phyloP scores from a whole-genome alignment of 257 asterid genomes.

The Lavandula angustifolia region DNA sequence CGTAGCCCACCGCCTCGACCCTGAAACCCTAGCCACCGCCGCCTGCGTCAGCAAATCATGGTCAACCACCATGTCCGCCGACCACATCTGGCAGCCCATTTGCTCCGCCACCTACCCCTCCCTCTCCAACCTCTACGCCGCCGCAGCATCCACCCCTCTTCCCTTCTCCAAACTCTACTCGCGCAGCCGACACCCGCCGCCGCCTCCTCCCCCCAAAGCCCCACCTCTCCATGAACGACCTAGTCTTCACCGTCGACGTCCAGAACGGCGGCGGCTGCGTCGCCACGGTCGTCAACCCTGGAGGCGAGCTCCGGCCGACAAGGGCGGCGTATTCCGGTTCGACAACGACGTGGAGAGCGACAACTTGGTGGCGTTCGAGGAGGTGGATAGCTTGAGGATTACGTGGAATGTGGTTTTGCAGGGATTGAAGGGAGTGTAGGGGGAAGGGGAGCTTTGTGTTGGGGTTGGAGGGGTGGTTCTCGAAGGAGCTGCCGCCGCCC shows the following conservation, averaged over 20 bases:
- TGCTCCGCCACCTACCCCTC: conserved; percentile 63
- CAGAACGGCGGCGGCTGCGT: conserved; percentile 27
- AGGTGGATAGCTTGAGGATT: conserved; percentile 42
- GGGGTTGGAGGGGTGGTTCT: conserved; percentile 88
- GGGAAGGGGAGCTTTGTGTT: conserved; percentile 68
- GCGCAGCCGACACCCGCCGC: conserved; percentile 50
- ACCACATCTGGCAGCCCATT: conserved; percentile 75
- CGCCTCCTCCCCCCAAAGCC: conserved; percentile 49
- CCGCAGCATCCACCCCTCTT: conserved; percentile 31
- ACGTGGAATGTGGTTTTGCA: conserved; percentile 70
- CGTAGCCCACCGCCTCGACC: conserved; percentile 57
- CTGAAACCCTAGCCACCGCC: conserved; percentile 60
- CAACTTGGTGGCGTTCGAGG: conserved; percentile 30
- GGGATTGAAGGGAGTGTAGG: conserved; percentile 48
- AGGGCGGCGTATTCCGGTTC: conserved; percentile 53
- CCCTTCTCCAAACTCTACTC: conserved; percentile 53
- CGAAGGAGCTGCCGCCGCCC: conserved; percentile 71
- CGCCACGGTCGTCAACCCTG: conserved; percentile 34
- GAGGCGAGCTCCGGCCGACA: conserved; percentile 39
- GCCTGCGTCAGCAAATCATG: conserved; percentile 71
- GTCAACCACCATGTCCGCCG: conserved; percentile 59
- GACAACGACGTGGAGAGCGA: conserved; percentile 36
- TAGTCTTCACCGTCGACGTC: conserved; percentile 58
- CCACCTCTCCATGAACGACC: conserved; percentile 38
- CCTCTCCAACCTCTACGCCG: conserved; percentile 53